Base-by-base conservation (phyloP, 129 eudicot species). In the Calendula officinalis region DNA sequence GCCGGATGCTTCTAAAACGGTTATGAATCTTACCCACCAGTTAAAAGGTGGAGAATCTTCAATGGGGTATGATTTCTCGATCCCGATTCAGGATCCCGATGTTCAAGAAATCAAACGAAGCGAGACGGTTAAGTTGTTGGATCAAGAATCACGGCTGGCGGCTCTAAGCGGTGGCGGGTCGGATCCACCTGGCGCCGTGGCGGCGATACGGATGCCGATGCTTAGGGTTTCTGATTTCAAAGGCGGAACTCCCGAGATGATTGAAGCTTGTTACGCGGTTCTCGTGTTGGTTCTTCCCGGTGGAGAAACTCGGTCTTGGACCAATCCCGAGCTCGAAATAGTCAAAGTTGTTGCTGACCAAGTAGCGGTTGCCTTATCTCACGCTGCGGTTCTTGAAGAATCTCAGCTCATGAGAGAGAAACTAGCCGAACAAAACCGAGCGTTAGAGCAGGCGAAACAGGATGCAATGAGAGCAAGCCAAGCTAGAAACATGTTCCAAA, bases 191-290 rank as follows among this genome's bases (percentile, higher is more conserved):
- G 92, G 83, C 44, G 70, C 81, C 5, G 88, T 81, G 6, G 94
- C 94, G 39, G 94, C 94, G 3, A 79, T 86, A 62, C 59, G 94
- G 33, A 82, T 86, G 88, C 94, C 94, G 22, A 86, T 86, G 88
- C 88, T 86, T 32, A 74, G 83, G 42, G 94, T 82, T 64, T 77
- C 75, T 4, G 69, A 86, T 60, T 86, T 86, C 68, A 82, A 79
- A 64, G 86, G 88, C 13, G 88, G 85, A 3, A 85, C 94, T 1
- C 94, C 88, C 9, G 88, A 79, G 52, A 76, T 82, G 62, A 66
- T 86, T n/a, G 79, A 70, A 15, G 73, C 85, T 0, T 86, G 88
- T 57, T 86, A 86, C 65, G 86, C 88, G 9, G 80, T 86, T 46
- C 80, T 86, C 9, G 94, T 86, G 7, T 64, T 82, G 48, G 83